Evolutionary conservation across 768 basidiomycete species (phyloP), one percentile per base, ranked within the genome.

Genomic region (Cyclocybe cylindracea): DNA sequence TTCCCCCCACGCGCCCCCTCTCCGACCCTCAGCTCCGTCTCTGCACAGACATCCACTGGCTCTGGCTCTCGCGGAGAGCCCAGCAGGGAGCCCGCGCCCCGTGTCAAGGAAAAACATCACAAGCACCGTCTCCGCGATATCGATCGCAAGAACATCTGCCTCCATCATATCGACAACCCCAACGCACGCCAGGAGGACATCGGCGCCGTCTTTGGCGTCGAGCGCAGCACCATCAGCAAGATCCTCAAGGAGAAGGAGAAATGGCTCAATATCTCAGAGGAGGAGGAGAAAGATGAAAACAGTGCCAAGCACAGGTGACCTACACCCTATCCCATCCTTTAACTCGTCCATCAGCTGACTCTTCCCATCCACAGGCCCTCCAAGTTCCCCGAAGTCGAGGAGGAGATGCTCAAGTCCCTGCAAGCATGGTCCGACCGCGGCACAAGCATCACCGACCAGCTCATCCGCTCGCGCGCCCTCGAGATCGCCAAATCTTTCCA

Each of bases 181-280:
- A 80, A 80, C 46, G 76, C 82, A 14, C 82, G 88, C 52, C 93
- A 95, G 67, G 91, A 94, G 62, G 89, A 92, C 63, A 91, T 95
- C 59, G 93, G 87, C 4, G 73, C 74, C 9, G 70, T 73, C 32
- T 94, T 87, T 65, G 81, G 82, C 44, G 87, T 94, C 53, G 93
- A 95, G 63, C 84, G 93, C 46, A 94, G 91, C 71, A 95, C 93
- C n/a, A 87, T 95, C 67, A 90, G 88, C 70, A 94, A 95, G 72
- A 94, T 93, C 56, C 77, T 94, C 58, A 94, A 94, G 68, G 73
- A 87, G 62, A 91, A 89, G 69, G 76, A 78, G n/a, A 82, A 84
- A 57, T 95, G 91, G 92, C 72, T 94, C 63, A 84, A 79, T 57
- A 77, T 88, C 37, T 48, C 54, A 5, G 51, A 48, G 35, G 76